phyloP scores from a whole-genome alignment of 1,284 basidiomycete species.

The Microstroma glucosiphilum region DNA sequence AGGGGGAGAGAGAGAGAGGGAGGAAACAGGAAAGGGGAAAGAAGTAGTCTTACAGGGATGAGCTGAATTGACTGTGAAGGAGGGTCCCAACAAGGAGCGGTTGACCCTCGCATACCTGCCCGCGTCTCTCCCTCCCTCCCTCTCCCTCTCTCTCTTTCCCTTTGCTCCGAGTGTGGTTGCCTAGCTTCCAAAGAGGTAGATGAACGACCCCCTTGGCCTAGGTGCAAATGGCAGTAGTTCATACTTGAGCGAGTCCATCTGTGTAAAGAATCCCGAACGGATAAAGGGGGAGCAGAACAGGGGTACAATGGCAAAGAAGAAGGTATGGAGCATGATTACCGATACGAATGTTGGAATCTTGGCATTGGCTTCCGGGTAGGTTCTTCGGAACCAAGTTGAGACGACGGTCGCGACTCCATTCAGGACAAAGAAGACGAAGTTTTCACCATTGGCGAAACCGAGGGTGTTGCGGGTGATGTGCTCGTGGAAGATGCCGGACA shows the following conservation, averaged over 20 bases:
- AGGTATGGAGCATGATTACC: constrained; percentile 34
- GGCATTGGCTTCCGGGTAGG: constrained; percentile 31
- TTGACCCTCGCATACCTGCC: too few species aligned
- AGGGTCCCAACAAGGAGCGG: too few species aligned
- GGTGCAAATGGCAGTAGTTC: constrained; percentile 31
- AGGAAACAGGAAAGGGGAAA: too few species aligned
- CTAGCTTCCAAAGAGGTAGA: constrained; percentile 41
- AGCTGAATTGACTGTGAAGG: too few species aligned
- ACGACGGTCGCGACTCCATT: constrained; percentile 44
- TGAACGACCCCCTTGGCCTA: constrained; percentile 31
- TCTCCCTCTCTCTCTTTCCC: too few species aligned
- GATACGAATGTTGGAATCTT: constrained; percentile 34
- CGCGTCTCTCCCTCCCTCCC: too few species aligned
- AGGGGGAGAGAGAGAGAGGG: too few species aligned
- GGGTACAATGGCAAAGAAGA: constrained; percentile 35
- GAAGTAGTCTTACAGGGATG: too few species aligned
- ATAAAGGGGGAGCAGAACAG: constrained; percentile 48
- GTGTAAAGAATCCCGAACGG: constrained; percentile 38
- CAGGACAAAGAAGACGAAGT: constrained; percentile 46
- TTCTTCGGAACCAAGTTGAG: constrained; percentile 38
- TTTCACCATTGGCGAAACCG: constrained; percentile 40
- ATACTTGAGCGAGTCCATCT: constrained; percentile 39
- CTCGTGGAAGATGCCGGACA: constrained; percentile 45
- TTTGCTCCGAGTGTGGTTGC: too few species aligned
- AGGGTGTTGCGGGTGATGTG: constrained; percentile 44